Percentiles rank a stretch among this genome's conserved stretches.
phyloP scores from a whole-genome alignment of 805 yeast genomes.

The Kodamaea hsintzibuensis region DNA sequence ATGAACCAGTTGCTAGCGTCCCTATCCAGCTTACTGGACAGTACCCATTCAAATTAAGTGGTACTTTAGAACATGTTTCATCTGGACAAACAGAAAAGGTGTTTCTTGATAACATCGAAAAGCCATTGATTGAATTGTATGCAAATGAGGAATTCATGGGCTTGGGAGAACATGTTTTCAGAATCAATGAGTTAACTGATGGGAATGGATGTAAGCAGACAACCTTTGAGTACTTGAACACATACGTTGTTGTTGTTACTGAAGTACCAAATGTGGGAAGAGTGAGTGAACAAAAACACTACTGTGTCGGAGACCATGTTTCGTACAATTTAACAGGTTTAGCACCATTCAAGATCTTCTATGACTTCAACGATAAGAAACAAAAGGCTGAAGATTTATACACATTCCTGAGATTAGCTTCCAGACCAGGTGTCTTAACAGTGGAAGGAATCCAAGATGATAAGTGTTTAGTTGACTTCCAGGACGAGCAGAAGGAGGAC shows the following conservation, averaged over 20 bases:
- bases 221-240: conserved; percentile 37
- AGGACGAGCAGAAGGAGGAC: conserved; percentile 32
- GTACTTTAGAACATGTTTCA: conserved; percentile 60
- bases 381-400: conserved; percentile 56
- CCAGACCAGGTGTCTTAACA: conserved; percentile 74
- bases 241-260: conserved; percentile 60
- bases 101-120: conserved; percentile 45
- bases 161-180: conserved; percentile 70
- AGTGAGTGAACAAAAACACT: conserved; percentile 36
- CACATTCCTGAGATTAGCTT: conserved; percentile 66
- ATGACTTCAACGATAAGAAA: conserved; percentile 64
- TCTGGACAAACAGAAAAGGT: conserved; percentile 53
- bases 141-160: conserved; percentile 45
- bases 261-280: conserved; percentile 71
- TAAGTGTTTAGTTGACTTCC: conserved; percentile 67
- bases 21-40: conserved; percentile 57
- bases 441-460: conserved; percentile 74
- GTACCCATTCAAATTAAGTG: conserved; percentile 60
- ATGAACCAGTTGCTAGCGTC: conserved; percentile 37
- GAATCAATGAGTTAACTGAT: conserved; percentile 61
- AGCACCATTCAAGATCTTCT: conserved; percentile 76
- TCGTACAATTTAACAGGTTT: conserved; percentile 73
- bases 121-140: conserved; percentile 20
- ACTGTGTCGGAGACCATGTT: conserved; percentile 92
- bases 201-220: conserved; percentile 65